Evolutionary conservation across 345 rosid genomes (phyloP), one percentile per base, ranked within the genome.

Genomic region (Citrus mangshanensis): DNA sequence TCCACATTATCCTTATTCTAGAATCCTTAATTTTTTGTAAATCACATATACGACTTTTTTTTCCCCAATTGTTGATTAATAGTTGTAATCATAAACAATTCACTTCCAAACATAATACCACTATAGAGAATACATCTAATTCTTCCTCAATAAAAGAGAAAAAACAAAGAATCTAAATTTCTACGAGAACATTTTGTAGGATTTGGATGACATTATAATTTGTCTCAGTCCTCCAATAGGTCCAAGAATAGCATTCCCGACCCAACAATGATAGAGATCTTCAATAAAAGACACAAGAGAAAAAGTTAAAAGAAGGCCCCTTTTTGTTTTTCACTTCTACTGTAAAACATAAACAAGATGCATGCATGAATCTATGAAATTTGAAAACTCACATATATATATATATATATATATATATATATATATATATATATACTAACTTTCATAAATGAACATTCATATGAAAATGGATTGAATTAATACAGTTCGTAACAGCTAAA

Each of bases 171-270:
- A 40, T 49, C 30, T 22, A 7, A n/a, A 65, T 42, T 54, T 76
- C 54, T 76, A 65, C 3, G 78, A 65, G 64, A 66, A 76, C 79
- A 76, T 66, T 68, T 71, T 79, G 58, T 78, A 82, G 18, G 65
- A 34, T 65, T 79, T 75, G 22, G 85, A 56, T 14, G 79, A 75
- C 3, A 75, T 0, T 1, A 75, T 67, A 18, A 82, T 79, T 10
- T 58, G 32, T 49, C 77, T 28, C 14, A 46, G 2, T 79, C 82
- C 78, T 70, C 82, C 85, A 2, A 82, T 79, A 5, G 85, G 82
- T 30, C 80, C 76, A 8, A 79, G 28, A 27, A 59, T 1, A 10
- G 76, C 78, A 38, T 70, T 68, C 14, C 2, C 6, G 10, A 82
- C 64, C 0, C 81, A 25, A 82, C 18, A 18, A 82, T 61, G 30